Base-by-base conservation (phyloP, 192 early-diverging fungal species). In the Linnemannia exigua region DNA sequence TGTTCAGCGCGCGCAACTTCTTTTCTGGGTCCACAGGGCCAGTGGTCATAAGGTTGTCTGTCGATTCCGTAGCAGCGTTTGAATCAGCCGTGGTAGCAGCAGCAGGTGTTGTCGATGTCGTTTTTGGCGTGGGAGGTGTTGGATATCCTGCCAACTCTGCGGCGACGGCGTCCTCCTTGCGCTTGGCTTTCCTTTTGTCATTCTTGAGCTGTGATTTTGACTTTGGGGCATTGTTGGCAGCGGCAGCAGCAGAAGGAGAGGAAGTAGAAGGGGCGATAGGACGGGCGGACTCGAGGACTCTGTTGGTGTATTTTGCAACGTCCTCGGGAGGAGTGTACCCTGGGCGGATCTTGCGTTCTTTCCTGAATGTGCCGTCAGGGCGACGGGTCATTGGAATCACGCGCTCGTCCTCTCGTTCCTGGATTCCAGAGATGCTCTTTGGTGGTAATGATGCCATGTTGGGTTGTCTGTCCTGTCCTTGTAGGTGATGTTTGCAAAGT, bases 271-370 rank as follows among this genome's bases (percentile, higher is more conserved):
- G 38, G 31, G 74, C 38, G 0, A 74, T 77, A 46, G 87, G 82
- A 28, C 72, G 79, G 36, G 48, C 70, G 50, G 77, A 41, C 16
- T 76, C 87, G 47, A 91, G 88, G n/a, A 93, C 84, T 8, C 86
- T 89, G 84, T 94, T 95, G 15, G 91, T 86, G 87, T 95, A 95
- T 6, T 89, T 89, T 44, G 74, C 74, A 3, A 94, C 89, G 78
- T 95, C 95, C 76, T 95, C 94, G 37, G 78, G 87, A 28, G 93
- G 93, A 15, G 90, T 90, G 78, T 89, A 96, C 7, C 95, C 95
- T 44, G 92, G 91, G 19, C 95, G 90, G 41, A 96, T 88, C 72
- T 92, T 91, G 58, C 92, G 91, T 81, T 95, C 95, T 48, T 92
- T 92, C 77, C 95, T 89, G 48, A 92, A 66, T 22, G 91, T 90